phyloP scores from a whole-genome alignment of 2,329 filamentous ascomycete genomes.

The Davidsoniella neocaledoniae region DNA sequence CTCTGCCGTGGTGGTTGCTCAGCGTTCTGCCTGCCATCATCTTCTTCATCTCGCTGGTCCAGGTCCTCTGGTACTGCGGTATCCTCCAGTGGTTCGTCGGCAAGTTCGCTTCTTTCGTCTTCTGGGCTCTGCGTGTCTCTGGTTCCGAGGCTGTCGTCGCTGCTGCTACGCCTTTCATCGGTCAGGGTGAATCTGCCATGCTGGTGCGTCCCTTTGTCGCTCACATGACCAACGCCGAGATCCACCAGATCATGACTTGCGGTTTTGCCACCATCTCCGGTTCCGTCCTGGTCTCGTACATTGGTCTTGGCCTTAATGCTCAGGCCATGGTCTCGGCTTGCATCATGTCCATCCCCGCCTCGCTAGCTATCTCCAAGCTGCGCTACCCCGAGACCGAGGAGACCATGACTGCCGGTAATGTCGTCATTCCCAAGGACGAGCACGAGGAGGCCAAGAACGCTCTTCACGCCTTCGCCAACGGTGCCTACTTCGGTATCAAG shows the following conservation, averaged over 20 bases:
- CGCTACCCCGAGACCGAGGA: conserved; percentile 80
- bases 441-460: conserved; percentile 63
- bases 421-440: conserved; percentile 65
- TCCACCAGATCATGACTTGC: conserved; percentile 85
- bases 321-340: conserved; percentile 80
- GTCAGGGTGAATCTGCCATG: conserved; percentile 88
- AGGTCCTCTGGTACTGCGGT: conserved; percentile 66
- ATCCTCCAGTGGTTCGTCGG: conserved; percentile 77
- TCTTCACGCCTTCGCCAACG: conserved; percentile 71
- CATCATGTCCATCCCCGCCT: conserved; percentile 90
- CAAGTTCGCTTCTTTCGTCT: conserved; percentile 82
- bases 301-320: conserved; percentile 64
- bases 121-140: conserved; percentile 74
- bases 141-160: conserved; percentile 89
- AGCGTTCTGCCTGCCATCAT: conserved; percentile 79
- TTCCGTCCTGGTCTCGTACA: conserved; percentile 73
- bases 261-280: conserved; percentile 88
- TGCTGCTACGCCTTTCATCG: conserved; percentile 83
- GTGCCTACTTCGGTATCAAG: conserved; percentile 72
- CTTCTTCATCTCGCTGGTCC: conserved; percentile 89
- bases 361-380: conserved; percentile 74
- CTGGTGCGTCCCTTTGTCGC: conserved; percentile 74
- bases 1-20: conserved; percentile 51
- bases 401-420: conserved; percentile 64
- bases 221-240: conserved; percentile 70